Evolutionary conservation across 2,329 filamentous ascomycete genomes (phyloP).

Genomic region (Botrytis hyacinthi): DNA sequence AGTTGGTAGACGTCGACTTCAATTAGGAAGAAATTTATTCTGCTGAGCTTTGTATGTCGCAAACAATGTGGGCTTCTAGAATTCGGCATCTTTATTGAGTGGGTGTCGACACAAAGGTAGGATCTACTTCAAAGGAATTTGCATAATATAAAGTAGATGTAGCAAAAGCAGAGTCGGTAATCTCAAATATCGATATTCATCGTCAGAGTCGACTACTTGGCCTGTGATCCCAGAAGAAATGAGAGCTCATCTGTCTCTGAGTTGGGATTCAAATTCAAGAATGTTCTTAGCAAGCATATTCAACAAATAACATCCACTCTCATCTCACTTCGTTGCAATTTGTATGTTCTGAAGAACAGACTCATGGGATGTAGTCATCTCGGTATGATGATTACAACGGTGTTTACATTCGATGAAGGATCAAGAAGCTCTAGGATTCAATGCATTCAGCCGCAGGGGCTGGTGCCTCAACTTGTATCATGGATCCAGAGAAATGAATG

Average conservation of each 20-base stretch:
- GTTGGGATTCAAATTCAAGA: too few relatives aligned
- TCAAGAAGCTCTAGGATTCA: not conserved
- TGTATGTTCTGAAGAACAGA: not conserved
- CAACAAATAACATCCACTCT: too few relatives aligned
- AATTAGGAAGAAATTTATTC: not conserved
- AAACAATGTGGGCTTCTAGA: not conserved
- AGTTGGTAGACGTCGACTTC: not conserved
- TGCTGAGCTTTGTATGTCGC: not conserved
- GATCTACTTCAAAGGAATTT: not conserved
- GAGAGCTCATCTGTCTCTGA: too few relatives aligned
- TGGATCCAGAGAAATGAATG: too few relatives aligned
- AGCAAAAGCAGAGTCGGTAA: not conserved
- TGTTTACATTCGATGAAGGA: not conserved
- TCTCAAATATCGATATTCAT: not conserved
- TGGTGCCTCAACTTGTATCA: not conserved
- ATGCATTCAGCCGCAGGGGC: not conserved
- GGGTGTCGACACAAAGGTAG: not conserved
- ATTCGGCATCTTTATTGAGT: not conserved
- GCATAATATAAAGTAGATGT: not conserved
- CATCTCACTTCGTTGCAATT: too few relatives aligned
- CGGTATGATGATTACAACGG: not conserved
- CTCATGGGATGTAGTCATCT: not conserved
- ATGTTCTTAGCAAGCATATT: too few relatives aligned
- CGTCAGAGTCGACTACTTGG: not conserved
- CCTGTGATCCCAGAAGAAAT: too few relatives aligned